A percentile compares a stretch with the other conserved stretches of the same genome.
Evolutionary conservation across 2,329 filamentous ascomycete genomes (phyloP).

Genomic region (Cylindrodendrum hubeiense): DNA sequence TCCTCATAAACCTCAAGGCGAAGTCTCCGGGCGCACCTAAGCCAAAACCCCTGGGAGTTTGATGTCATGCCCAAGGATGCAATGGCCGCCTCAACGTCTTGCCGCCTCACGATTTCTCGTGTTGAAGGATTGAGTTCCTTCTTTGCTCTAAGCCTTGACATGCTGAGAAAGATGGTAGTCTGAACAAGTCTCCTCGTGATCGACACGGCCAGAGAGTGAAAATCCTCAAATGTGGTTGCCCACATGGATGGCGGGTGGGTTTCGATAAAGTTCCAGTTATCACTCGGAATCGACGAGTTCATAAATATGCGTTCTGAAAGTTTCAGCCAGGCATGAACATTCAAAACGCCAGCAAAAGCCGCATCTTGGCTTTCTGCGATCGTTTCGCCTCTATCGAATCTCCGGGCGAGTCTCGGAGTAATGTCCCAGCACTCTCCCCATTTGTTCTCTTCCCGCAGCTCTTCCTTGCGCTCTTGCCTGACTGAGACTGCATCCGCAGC

Average conservation of each 20-base stretch:
- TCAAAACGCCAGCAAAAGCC: constrained; percentile 69
- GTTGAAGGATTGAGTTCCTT: constrained; percentile 45
- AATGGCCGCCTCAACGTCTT: constrained; percentile 64
- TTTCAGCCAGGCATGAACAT: constrained; percentile 69
- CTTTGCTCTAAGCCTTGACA: constrained; percentile 73
- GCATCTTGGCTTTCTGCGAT: constrained; percentile 45
- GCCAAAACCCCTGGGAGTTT: constrained; percentile 60
- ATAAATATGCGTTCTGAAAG: constrained; percentile 80
- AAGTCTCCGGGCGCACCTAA: constrained; percentile 61
- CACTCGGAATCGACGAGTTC: constrained; percentile 72
- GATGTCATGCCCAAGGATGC: constrained; percentile 58
- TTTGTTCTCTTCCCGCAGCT: constrained; percentile 67
- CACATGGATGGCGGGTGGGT: constrained; percentile 77
- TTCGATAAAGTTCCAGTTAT: constrained; percentile 76
- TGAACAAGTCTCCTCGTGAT: constrained; percentile 79
- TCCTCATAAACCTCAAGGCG: constrained; percentile 61
- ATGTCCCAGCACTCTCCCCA: constrained; percentile 79
- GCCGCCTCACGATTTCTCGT: constrained; percentile 51
- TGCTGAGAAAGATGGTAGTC: constrained; percentile 76
- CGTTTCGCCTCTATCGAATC: constrained; percentile 42
- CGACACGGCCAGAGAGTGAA: constrained; percentile 75
- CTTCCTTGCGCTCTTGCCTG: constrained; percentile 74
- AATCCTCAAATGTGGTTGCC: constrained; percentile 80
- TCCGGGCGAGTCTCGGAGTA: constrained; percentile 53
- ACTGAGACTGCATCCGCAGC: constrained; percentile 75